phyloP scores from a whole-genome alignment of 2,329 filamentous ascomycete species.

The Diatrype stigma region DNA sequence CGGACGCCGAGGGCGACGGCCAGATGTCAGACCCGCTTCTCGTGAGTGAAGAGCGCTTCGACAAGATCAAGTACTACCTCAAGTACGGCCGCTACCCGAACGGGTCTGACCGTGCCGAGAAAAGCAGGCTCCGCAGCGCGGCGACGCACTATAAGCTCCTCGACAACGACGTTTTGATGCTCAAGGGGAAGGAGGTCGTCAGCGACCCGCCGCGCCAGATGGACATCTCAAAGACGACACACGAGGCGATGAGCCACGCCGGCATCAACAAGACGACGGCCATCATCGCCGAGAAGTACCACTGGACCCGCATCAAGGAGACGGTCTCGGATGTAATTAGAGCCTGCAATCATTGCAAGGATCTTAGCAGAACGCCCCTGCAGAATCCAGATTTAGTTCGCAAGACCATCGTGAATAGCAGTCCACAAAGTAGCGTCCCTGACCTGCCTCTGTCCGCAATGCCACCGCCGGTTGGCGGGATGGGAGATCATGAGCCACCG shows the following conservation, averaged over 20 bases:
- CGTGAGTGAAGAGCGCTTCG: slow-evolving; percentile 92
- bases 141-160: slow-evolving; percentile 91
- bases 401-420: slow-evolving; percentile 16
- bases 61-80: slow-evolving; percentile 97
- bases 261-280: slow-evolving; percentile 99
- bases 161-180: slow-evolving; percentile 78
- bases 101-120: slow-evolving; percentile 90
- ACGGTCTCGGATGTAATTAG: slow-evolving; percentile 93
- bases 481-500: not conserved
- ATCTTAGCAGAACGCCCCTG: slow-evolving; percentile 56
- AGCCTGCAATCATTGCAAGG: slow-evolving; percentile 86
- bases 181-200: slow-evolving; percentile 97
- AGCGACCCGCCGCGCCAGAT: slow-evolving; percentile 86
- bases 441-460: slow-evolving; percentile 11
- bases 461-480: slow-evolving; percentile 4
- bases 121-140: slow-evolving; percentile 87
- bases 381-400: slow-evolving; percentile 11
- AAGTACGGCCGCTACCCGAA: slow-evolving; percentile 91
- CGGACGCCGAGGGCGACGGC: slow-evolving; percentile 35
- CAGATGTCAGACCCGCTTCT: slow-evolving; percentile 60
- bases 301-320: slow-evolving; percentile 98
- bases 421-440: not conserved
- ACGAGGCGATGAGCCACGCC: slow-evolving; percentile 68
- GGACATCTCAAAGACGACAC: slow-evolving; percentile 76
- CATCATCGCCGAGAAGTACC: slow-evolving; percentile 86